phyloP scores from a whole-genome alignment of 495 filamentous ascomycete genomes.

The Penicillium cinerascens region DNA sequence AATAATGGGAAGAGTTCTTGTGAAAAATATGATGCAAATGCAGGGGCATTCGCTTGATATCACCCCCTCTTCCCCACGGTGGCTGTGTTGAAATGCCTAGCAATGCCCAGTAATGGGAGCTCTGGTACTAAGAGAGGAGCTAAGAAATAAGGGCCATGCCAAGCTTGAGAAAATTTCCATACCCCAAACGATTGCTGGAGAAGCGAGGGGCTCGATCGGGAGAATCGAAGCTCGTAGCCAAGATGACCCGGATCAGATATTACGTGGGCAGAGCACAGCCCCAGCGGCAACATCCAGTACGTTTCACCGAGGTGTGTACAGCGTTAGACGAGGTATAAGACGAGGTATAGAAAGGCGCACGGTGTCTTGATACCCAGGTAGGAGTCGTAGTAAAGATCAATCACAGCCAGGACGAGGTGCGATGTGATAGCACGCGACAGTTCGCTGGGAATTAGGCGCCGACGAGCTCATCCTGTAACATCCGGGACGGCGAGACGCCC shows the following conservation, averaged over 20 bases:
- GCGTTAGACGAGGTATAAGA: neutral
- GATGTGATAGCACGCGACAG: neutral
- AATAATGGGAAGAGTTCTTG: neutral
- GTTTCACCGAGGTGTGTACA: neutral
- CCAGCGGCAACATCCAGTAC: neutral
- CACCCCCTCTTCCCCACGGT: neutral
- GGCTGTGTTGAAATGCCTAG: slow-evolving; percentile 15
- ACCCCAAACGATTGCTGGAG: neutral
- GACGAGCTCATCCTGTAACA: slow-evolving; percentile 1
- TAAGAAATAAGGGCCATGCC: slow-evolving; percentile 2
- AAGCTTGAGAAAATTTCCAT: slow-evolving; percentile 1
- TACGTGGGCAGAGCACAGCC: neutral
- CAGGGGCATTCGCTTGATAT: neutral
- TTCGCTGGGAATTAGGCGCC: slow-evolving; percentile 8
- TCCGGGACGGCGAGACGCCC: neutral
- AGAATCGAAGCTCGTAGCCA: neutral
- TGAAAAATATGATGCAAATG: neutral
- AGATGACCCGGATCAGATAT: neutral
- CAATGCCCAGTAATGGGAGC: neutral
- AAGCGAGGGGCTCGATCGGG: neutral
- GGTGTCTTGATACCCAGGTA: neutral
- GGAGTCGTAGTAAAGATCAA: neutral
- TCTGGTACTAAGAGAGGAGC: neutral
- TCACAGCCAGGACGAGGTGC: neutral
- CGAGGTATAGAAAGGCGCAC: neutral